A percentile compares a stretch with the other conserved stretches of the same genome.
These are phyloP conservation scores for Lyophyllum decastes DNA, from an alignment of 768 basidiomycete species.

Conservation along the genomic window DNA sequence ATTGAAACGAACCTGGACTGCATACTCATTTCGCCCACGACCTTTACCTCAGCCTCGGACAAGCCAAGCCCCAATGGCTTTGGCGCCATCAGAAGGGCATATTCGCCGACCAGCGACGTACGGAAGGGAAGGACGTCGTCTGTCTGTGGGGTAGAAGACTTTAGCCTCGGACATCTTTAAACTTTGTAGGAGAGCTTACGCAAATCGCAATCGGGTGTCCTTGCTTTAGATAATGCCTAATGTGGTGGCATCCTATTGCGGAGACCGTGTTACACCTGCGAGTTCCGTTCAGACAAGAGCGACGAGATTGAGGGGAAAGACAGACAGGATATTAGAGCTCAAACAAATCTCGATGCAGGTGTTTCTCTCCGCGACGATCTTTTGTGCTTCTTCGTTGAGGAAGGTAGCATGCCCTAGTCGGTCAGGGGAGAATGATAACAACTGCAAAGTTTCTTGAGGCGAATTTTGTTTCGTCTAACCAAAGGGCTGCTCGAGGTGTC, in stretches of 20 bases:
- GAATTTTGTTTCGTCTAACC: slow-evolving; percentile 48
- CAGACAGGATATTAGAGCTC: slow-evolving; percentile 75
- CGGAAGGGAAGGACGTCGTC: slow-evolving; percentile 82
- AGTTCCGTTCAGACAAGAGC: background rate
- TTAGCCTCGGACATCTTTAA: background rate
- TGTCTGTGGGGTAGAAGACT: slow-evolving; percentile 47
- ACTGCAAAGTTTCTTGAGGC: slow-evolving; percentile 54
- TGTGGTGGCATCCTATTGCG: slow-evolving; percentile 70
- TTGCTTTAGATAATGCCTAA: slow-evolving; percentile 61
- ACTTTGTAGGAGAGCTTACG: slow-evolving; percentile 42
- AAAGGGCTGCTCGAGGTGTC: background rate
- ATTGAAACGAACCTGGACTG: slow-evolving; percentile 27
- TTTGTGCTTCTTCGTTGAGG: slow-evolving; percentile 59
- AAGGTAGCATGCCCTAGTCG: slow-evolving; percentile 84
- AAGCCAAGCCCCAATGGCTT: slow-evolving; percentile 76
- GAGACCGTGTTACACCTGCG: slow-evolving; percentile 69
- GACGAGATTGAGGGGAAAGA: slow-evolving; percentile 2
- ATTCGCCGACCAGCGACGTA: slow-evolving; percentile 74
- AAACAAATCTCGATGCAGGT: slow-evolving; percentile 81
- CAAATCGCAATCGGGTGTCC: slow-evolving; percentile 77
- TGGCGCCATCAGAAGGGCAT: slow-evolving; percentile 73
- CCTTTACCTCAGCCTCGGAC: slow-evolving; percentile 52
- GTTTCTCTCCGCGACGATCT: slow-evolving; percentile 51
- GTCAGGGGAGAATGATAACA: slow-evolving; percentile 65
- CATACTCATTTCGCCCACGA: slow-evolving; percentile 66